phyloP scores from a whole-genome alignment of 768 basidiomycete species.

The Leccinellum rugosiceps region DNA sequence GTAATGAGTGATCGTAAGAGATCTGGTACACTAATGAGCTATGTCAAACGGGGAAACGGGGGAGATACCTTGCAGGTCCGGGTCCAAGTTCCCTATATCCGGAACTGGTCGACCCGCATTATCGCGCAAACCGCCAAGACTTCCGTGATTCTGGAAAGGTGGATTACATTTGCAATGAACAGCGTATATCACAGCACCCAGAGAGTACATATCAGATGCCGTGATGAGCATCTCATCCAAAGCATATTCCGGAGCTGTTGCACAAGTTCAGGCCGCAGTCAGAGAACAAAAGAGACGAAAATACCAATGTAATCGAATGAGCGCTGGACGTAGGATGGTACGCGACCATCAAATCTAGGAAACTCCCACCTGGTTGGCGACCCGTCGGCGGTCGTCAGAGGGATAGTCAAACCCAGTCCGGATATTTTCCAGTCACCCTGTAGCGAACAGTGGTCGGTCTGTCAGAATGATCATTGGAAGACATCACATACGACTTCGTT shows the following conservation, averaged over 20 bases:
- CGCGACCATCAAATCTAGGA: slow-evolving; percentile 78
- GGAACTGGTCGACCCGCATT: slow-evolving; percentile 61
- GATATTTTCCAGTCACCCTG: slow-evolving; percentile 99
- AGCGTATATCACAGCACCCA: slow-evolving; percentile 88
- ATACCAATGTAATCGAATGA: slow-evolving; percentile 94
- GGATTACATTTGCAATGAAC: slow-evolving; percentile 86
- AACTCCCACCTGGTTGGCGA: slow-evolving; percentile 83
- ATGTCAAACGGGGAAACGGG: neutral
- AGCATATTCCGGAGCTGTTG: slow-evolving; percentile 87
- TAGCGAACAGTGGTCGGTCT: neutral
- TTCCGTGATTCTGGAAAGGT: slow-evolving; percentile 84
- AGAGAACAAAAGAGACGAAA: neutral
- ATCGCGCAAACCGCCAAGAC: slow-evolving; percentile 64
- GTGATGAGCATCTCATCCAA: slow-evolving; percentile 85
- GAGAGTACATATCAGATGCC: slow-evolving; percentile 88
- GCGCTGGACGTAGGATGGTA: slow-evolving; percentile 80
- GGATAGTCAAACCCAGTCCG: slow-evolving; percentile 84
- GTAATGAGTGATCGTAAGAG: slow-evolving; percentile 81
- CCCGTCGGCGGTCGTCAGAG: slow-evolving; percentile 66
- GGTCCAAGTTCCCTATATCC: slow-evolving; percentile 63
- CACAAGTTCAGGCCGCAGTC: slow-evolving; percentile 1
- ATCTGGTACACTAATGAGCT: slow-evolving; percentile 33
- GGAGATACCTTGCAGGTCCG: slow-evolving; percentile 64
- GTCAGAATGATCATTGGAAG: neutral
- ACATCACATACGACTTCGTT: slow-evolving; percentile 70